Evolutionary conservation across 2,329 filamentous ascomycete species (phyloP).

Genomic region (Magnaporthiopsis rhizophila): DNA sequence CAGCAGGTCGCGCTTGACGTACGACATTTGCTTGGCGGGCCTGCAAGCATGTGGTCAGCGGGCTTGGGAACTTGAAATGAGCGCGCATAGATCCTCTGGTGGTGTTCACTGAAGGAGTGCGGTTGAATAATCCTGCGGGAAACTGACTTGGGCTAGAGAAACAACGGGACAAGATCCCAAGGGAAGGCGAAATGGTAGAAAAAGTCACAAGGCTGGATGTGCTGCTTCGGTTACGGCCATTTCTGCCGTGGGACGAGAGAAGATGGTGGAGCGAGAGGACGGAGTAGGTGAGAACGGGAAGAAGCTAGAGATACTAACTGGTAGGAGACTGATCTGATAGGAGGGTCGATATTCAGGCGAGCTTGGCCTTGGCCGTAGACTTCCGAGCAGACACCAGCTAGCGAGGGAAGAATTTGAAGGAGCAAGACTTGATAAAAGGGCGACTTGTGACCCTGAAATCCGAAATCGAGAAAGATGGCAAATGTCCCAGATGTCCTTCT

Average conservation of each 20-base stretch:
- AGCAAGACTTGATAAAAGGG: neutral
- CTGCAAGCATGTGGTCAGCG: neutral
- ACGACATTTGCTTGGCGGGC: neutral
- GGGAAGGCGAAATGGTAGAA: too few relatives aligned
- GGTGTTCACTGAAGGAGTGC: too few relatives aligned
- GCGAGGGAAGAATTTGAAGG: neutral
- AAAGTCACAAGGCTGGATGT: neutral
- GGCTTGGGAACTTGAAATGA: neutral
- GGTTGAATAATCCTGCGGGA: neutral
- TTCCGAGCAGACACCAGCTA: neutral
- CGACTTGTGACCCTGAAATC: too few relatives aligned
- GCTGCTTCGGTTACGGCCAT: neutral
- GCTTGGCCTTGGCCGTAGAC: neutral
- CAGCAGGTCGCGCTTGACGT: neutral
- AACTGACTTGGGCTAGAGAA: too few relatives aligned
- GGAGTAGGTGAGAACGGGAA: neutral
- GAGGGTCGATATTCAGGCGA: neutral
- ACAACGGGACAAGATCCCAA: too few relatives aligned
- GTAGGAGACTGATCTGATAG: neutral
- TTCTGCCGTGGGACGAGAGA: too few relatives aligned
- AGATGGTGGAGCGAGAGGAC: too few relatives aligned
- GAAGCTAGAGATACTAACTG: neutral
- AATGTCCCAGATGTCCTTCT: too few relatives aligned
- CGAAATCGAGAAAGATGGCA: too few relatives aligned
- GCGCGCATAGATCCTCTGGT: neutral